Evolutionary conservation across 306 rosid species (phyloP).

Genomic region (Trifolium subterraneum): DNA sequence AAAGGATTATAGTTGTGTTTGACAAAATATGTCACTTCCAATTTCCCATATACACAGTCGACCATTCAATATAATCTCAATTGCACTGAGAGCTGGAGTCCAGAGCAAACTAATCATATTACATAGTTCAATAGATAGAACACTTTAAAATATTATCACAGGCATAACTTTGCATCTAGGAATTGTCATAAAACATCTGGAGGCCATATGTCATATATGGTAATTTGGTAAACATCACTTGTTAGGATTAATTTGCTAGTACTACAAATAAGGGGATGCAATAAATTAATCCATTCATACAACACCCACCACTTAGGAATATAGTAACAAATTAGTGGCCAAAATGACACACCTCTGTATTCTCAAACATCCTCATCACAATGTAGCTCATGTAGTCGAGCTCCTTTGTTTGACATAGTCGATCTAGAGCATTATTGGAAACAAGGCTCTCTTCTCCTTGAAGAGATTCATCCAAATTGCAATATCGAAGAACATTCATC

Average conservation of each 20-base stretch:
- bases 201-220: constrained; percentile 11
- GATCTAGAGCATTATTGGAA: constrained; percentile 67
- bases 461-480: constrained; percentile 96
- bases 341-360: constrained; percentile 72
- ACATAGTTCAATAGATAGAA: constrained; percentile 1
- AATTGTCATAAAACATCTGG: constrained; percentile 11
- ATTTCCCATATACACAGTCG: background rate
- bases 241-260: constrained; percentile 15
- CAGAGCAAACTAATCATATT: constrained; percentile 21
- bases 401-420: constrained; percentile 79
- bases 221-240: constrained; percentile 8
- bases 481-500: constrained; percentile 94
- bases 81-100: constrained; percentile 16
- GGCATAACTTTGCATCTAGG: background rate
- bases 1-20: constrained; percentile 27
- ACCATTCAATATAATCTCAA: background rate
- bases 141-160: constrained; percentile 3
- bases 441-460: constrained; percentile 85
- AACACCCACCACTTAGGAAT: constrained; percentile 26
- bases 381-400: constrained; percentile 97
- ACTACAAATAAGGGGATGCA: constrained; percentile 18
- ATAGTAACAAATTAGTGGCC: constrained; percentile 17
- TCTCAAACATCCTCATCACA: constrained; percentile 93
- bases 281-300: constrained; percentile 27
- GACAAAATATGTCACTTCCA: background rate